Base-by-base conservation (phyloP, 2,329 filamentous ascomycete genomes). In the Bipolaris gigantea region DNA sequence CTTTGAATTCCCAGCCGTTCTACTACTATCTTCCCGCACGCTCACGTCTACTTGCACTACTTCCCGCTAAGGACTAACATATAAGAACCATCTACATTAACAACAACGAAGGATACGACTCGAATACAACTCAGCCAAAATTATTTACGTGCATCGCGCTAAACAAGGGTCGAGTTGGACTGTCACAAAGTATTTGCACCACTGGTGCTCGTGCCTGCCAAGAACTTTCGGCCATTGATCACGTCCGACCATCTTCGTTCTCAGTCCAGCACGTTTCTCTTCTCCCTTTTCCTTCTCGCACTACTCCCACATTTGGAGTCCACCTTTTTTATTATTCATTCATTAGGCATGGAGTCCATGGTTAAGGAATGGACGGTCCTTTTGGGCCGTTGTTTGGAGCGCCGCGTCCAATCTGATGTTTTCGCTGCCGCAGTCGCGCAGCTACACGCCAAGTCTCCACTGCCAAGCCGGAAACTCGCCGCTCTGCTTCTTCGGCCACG, bases 401-500 rank as follows among this genome's bases (percentile, higher is more conserved):
- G 56, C 44, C 68, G 74, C 39, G 49, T 74, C 45, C 52, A 59
- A n/a, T 49, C 63, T 46, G 66, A 74, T 18, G 36, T 70, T 10
- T 75, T 76, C 60, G 69, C 71, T 47, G 61, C 56, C 50, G 63
- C 71, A 43, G 67, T 66, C 45, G 53, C 59, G 32, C 65, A 73
- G 55, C 62, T 76, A 34, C 60, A 73, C 55, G 58, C 61, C 19
- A 69, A 62, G 47, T 70, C 66, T 25, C 73, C 72, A 33, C 62
- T 75, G 15, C 63, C 68, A n/a, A 72, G 73, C 47, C 57, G 55
- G 25, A 72, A 71, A 57, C 64, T 76, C 50, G 70, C 73, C 38
- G 64, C 64, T 6, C 59, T 75, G 36, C 50, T 76, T 5, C 56
- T 76, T 11, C 67, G 60, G 33, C 73, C 72, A 13, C 69, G 67